Evolutionary conservation across 495 filamentous ascomycete genomes (phyloP).

Genomic region (Tuber calosporum): DNA sequence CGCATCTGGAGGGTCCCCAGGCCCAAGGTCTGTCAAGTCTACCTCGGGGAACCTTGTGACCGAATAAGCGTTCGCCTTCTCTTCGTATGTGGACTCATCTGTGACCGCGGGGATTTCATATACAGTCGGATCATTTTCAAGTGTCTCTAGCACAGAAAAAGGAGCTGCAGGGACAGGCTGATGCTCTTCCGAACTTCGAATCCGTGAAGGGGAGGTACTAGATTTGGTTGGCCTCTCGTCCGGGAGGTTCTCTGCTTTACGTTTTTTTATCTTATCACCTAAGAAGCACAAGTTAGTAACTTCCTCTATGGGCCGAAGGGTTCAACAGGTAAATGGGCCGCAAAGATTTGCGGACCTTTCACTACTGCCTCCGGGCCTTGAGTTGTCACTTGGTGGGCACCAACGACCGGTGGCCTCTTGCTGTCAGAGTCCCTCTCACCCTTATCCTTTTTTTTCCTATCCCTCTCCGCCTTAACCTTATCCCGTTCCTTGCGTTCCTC

Average conservation of each 20-base stretch:
- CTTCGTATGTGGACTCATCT: slow-evolving; percentile 67
- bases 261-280: slow-evolving; percentile 45
- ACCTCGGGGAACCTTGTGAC: slow-evolving; percentile 73
- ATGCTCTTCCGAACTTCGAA: slow-evolving; percentile 51
- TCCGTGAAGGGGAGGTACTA: slow-evolving; percentile 58
- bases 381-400: slow-evolving; percentile 58
- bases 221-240: slow-evolving; percentile 50
- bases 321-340: slow-evolving; percentile 3
- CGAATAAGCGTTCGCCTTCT: slow-evolving; percentile 76
- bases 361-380: slow-evolving; percentile 61
- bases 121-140: slow-evolving; percentile 87
- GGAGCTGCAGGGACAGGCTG: slow-evolving; percentile 73
- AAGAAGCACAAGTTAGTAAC: background rate
- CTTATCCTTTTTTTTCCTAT: slow-evolving; percentile 53
- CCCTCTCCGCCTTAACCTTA: slow-evolving; percentile 49
- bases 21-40: slow-evolving; percentile 75
- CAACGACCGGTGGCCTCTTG: slow-evolving; percentile 55
- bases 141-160: slow-evolving; percentile 65
- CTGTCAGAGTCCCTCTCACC: slow-evolving; percentile 46
- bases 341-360: slow-evolving; percentile 43
- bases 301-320: slow-evolving; percentile 33
- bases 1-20: slow-evolving; percentile 80
- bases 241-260: slow-evolving; percentile 45
- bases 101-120: slow-evolving; percentile 79
- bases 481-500: slow-evolving; percentile 51